Percentiles rank a stretch among this genome's conserved stretches.
Evolutionary conservation across 208 protist species (phyloP).

Genomic region (Acanthamoeba pearcei): DNA sequence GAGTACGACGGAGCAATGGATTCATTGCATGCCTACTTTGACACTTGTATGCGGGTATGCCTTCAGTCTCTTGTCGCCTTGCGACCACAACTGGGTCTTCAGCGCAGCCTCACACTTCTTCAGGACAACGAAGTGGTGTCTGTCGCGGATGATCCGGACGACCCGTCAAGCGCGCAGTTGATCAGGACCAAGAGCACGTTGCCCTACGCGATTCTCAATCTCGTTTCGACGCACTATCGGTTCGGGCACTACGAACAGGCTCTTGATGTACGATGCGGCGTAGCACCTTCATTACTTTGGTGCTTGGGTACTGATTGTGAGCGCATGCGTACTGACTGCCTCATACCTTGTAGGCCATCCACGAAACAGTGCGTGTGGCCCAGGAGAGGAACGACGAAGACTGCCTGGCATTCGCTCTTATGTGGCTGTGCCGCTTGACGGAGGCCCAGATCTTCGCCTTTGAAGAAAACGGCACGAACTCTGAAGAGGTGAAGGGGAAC

Average conservation of each 20-base stretch:
- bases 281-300: neutral
- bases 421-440: slow-evolving; percentile 48
- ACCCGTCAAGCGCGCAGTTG: neutral
- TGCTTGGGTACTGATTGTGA: neutral
- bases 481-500: neutral
- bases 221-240: slow-evolving; percentile 45
- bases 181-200: slow-evolving; percentile 56
- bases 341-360: neutral
- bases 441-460: slow-evolving; percentile 8
- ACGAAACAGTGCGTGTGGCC: slow-evolving; percentile 55
- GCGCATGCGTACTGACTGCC: neutral
- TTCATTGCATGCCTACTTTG: slow-evolving; percentile 57
- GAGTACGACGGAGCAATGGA: slow-evolving; percentile 58
- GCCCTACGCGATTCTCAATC: slow-evolving; percentile 61
- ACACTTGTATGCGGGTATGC: slow-evolving; percentile 13
- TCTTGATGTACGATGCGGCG: neutral
- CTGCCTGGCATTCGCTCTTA: slow-evolving; percentile 34
- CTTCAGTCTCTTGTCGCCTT: neutral
- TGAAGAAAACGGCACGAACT: neutral
- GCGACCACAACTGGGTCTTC: neutral
- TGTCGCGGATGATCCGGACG: slow-evolving; percentile 10
- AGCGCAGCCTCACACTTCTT: neutral
- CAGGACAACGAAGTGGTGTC: slow-evolving; percentile 15
- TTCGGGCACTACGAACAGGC: slow-evolving; percentile 53
- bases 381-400: slow-evolving; percentile 68